phyloP scores from a whole-genome alignment of 1,284 basidiomycete genomes.

The Ceratobasidium sp. region DNA sequence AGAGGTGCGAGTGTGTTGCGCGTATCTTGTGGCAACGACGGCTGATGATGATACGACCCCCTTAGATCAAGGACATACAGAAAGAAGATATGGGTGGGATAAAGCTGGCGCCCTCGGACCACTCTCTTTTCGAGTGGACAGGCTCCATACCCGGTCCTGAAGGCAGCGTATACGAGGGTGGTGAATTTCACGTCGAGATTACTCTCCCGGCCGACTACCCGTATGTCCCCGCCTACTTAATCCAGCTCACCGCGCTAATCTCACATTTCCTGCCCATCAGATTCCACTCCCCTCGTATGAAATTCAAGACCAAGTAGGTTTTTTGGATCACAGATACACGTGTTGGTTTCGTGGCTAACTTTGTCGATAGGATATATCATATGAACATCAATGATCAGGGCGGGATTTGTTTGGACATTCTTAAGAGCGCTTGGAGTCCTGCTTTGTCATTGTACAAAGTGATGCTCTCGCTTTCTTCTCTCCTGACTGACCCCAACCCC shows the following conservation, averaged over 20 bases:
- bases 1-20: constrained; percentile 58
- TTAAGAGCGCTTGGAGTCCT: constrained; percentile 86
- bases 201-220: constrained; percentile 81
- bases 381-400: constrained; percentile 85
- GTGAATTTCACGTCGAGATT: constrained; percentile 81
- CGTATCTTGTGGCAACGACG: background rate
- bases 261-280: constrained; percentile 56
- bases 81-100: constrained; percentile 86
- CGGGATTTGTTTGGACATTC: constrained; percentile 53
- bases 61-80: constrained; percentile 75
- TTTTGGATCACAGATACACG: constrained; percentile 1
- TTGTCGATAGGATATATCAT: constrained; percentile 77
- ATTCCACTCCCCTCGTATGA: constrained; percentile 83
- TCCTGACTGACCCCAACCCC: constrained; percentile 90
- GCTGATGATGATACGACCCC: background rate
- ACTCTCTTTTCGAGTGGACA: constrained; percentile 71
- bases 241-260: background rate
- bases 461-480: constrained; percentile 85
- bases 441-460: constrained; percentile 92
- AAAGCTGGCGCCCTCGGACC: constrained; percentile 68
- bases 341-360: background rate
- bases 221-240: constrained; percentile 60
- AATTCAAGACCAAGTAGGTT: constrained; percentile 75
- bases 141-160: constrained; percentile 83
- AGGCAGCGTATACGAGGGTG: constrained; percentile 89